Percentiles rank a stretch among this genome's conserved stretches.
These are phyloP conservation scores for Nicotiana sylvestris DNA, from an alignment of 257 asterid genomes.

Conservation along the genomic window DNA sequence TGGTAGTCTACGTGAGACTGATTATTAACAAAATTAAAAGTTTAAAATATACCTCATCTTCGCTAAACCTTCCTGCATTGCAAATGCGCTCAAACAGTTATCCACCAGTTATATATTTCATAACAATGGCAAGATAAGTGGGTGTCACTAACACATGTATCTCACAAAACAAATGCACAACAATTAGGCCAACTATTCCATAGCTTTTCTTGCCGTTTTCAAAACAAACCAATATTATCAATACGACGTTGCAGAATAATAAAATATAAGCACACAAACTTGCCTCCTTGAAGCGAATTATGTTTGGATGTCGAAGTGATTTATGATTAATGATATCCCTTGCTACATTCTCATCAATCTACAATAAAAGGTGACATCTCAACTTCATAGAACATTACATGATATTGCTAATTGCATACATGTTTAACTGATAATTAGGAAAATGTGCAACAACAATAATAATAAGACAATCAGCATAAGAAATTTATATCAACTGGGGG, in stretches of 20 bases:
- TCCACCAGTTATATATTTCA: slow-evolving; percentile 84
- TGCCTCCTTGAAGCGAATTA: slow-evolving; percentile 80
- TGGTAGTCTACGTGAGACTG: neutral
- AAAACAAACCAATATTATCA: neutral
- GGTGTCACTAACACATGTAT: slow-evolving; percentile 37
- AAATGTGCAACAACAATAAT: too few species aligned
- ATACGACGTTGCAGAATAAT: neutral
- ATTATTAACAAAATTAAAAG: neutral
- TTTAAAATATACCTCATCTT: slow-evolving; percentile 55
- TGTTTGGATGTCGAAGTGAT: slow-evolving; percentile 82
- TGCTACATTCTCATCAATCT: slow-evolving; percentile 85
- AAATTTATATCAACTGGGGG: too few species aligned
- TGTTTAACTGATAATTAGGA: neutral
- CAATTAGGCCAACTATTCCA: neutral
- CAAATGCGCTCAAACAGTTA: slow-evolving; percentile 83
- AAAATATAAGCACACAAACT: neutral
- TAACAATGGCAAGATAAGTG: too few species aligned
- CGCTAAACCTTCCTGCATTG: slow-evolving; percentile 83
- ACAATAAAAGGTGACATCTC: neutral
- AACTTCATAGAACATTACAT: neutral
- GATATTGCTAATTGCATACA: neutral
- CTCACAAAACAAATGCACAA: slow-evolving; percentile 8
- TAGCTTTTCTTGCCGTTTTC: neutral
- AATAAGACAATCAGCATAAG: too few species aligned
- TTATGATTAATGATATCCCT: slow-evolving; percentile 77